A percentile compares a stretch with the other conserved stretches of the same genome.
Conservation (phyloP, 352 stramenopile species). For the Globisporangium polare region DNA sequence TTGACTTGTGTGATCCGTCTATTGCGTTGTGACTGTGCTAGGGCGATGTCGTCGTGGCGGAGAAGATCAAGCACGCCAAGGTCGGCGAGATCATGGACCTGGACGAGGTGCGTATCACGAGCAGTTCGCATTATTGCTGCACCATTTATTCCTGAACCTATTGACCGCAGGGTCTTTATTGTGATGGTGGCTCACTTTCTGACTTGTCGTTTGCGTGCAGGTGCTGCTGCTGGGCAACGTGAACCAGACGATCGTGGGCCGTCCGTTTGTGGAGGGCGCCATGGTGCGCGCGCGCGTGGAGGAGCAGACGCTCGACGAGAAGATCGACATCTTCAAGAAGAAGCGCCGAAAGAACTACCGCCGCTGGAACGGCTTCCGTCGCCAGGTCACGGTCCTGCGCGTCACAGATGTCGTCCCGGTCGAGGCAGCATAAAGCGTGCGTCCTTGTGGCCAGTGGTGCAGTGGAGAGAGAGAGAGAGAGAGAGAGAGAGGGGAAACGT, state of each 20-base stretch:
- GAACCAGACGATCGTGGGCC: conserved; percentile 82
- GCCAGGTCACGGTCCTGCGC: conserved; percentile 80
- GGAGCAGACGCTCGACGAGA: conserved; percentile 84
- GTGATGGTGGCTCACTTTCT: neutral
- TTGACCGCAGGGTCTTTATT: neutral
- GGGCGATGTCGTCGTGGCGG: conserved; percentile 76
- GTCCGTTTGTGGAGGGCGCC: conserved; percentile 62
- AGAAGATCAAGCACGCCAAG: conserved; percentile 86
- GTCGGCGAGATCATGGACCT: conserved; percentile 83
- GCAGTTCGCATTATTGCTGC: neutral
- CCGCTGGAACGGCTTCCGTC: conserved; percentile 85
- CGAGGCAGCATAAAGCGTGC: conserved; percentile 18
- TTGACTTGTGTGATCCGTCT: neutral
- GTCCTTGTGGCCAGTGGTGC: neutral
- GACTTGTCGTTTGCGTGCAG: conserved; percentile 16
- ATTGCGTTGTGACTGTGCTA: conserved; percentile 11
- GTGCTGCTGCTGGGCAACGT: conserved; percentile 79
- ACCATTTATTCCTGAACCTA: too few species aligned
- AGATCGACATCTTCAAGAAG: conserved; percentile 91
- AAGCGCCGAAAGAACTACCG: conserved; percentile 89
- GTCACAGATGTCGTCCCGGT: conserved; percentile 74
- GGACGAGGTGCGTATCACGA: conserved; percentile 41
- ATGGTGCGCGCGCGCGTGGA: conserved; percentile 78
- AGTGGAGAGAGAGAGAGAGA: neutral
- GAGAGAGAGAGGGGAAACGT: too few species aligned